These are phyloP conservation scores for Mariannaea elegans DNA, from an alignment of 2,329 filamentous ascomycete species.

Conservation along the genomic window DNA sequence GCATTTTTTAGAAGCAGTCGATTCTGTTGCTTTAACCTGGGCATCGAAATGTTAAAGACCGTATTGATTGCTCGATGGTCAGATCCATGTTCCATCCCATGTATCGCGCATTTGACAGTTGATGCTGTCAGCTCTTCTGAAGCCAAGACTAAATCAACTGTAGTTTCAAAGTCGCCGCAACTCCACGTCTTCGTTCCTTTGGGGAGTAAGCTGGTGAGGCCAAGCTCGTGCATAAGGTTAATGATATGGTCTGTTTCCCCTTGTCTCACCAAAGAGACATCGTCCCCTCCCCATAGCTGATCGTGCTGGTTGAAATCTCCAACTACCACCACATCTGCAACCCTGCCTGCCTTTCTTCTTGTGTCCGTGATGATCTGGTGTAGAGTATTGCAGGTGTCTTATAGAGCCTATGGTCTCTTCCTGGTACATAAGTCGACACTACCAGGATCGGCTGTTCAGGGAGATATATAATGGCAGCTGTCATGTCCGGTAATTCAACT, in stretches of 20 bases:
- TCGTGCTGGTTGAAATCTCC: not conserved
- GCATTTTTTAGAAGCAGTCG: conserved; percentile 7
- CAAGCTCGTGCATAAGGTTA: conserved; percentile 22
- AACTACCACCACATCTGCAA: conserved; percentile 1
- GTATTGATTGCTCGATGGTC: conserved; percentile 11
- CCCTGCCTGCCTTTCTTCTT: conserved; percentile 1
- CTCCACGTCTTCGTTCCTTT: conserved; percentile 47
- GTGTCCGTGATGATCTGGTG: not conserved
- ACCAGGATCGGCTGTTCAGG: not conserved
- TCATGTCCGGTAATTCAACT: not conserved
- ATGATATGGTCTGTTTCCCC: conserved; percentile 42
- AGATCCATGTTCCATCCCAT: conserved; percentile 9
- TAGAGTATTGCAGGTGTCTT: not conserved
- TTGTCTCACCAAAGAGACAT: conserved; percentile 31
- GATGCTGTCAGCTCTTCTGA: conserved; percentile 28
- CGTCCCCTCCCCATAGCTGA: conserved; percentile 23
- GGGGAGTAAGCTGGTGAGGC: conserved; percentile 45
- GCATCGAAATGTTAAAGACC: not conserved
- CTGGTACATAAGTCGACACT: not conserved
- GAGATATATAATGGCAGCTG: not conserved
- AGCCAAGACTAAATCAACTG: conserved; percentile 37
- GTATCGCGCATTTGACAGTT: conserved; percentile 23
- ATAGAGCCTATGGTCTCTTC: not conserved
- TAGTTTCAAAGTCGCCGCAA: conserved; percentile 31
- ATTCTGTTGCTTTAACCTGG: not conserved